A percentile compares a stretch with the other conserved stretches of the same genome.
Conservation (phyloP, 1,284 basidiomycete genomes). For the Ceratobasidium sp. region DNA sequence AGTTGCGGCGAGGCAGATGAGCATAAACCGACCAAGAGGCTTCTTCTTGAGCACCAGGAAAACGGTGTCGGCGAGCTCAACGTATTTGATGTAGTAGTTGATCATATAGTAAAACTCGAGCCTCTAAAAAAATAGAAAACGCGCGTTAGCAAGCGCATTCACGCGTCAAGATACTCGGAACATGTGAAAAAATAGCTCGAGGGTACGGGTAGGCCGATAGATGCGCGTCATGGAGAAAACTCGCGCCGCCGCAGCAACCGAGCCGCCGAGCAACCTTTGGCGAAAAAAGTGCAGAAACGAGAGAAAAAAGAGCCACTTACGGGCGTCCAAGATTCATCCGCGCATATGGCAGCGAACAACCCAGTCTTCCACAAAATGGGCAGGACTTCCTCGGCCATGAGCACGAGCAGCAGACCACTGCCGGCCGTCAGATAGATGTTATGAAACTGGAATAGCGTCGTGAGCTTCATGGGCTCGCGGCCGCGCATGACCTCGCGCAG, state of each 20-base stretch:
- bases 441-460: conserved; percentile 86
- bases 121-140: conserved; percentile 49
- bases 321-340: conserved; percentile 65
- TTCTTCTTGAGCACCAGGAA: conserved; percentile 76
- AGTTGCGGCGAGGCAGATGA: not conserved
- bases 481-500: conserved; percentile 88
- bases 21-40: conserved; percentile 58
- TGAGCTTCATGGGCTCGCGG: conserved; percentile 81
- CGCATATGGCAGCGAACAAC: conserved; percentile 68
- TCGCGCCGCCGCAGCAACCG: conserved; percentile 15
- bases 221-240: conserved; percentile 15
- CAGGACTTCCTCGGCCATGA: conserved; percentile 69
- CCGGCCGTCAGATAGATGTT: conserved; percentile 68
- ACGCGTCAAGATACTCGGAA: conserved; percentile 25
- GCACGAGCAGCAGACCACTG: conserved; percentile 64
- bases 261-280: not conserved
- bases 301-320: conserved; percentile 48
- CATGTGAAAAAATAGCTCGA: conserved; percentile 23
- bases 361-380: conserved; percentile 64
- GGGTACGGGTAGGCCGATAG: not conserved
- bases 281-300: conserved; percentile 6
- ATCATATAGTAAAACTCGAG: conserved; percentile 69
- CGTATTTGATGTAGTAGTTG: conserved; percentile 71
- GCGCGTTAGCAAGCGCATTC: conserved; percentile 10
- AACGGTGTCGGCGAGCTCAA: conserved; percentile 71